Evolutionary conservation across 225 moss, liverwort and hornwort genomes (phyloP), one percentile per base, ranked within the genome.

Genomic region (Pseudoscleropodium purum): DNA sequence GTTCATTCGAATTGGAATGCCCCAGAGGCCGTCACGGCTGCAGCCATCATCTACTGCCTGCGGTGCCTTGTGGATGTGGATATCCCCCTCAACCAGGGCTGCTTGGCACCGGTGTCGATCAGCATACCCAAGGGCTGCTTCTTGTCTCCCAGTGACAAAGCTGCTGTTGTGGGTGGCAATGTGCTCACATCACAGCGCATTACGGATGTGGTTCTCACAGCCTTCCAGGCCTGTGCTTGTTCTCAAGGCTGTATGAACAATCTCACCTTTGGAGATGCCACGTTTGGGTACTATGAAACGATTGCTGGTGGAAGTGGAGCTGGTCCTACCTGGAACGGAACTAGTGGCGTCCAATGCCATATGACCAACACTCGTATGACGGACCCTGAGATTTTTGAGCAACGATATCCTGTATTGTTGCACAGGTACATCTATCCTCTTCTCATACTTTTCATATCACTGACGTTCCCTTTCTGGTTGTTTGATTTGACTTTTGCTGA

Each of bases 161-260:
- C 99, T 21, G 99, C 99, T 69, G 99, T 99, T 25, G 99, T 99
- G 72, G 99, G 99, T 74, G 99, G 99, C 85, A 99, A 99, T 79
- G 99, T 99, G 85, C 92, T 99, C 70, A 99, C 99, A 43, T 99
- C 99, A 6, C 99, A 99, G 88, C 97, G 99, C 76, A 95, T 99
- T 64, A 99, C 99, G 37, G 99, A 99, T 82, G 97, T 99, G 67
- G 97, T 99, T 60, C 92, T 99, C 39, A 95, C 95, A 25, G 99
- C 97, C 81, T 99, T 99, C 90, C 95, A 96, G 91, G 99, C 99
- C 54, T 99, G 99, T 43, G 99, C 99, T 57, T 99, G 97, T 88
- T 99, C 99, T 83, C 99, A 99, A 92, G 99, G 99, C 88, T 99
- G 99, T 88, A 99, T 99, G 99, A 99, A 99, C 84, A 99, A 99